phyloP scores from a whole-genome alignment of 129 eudicot species.

The Artemisia annua region DNA sequence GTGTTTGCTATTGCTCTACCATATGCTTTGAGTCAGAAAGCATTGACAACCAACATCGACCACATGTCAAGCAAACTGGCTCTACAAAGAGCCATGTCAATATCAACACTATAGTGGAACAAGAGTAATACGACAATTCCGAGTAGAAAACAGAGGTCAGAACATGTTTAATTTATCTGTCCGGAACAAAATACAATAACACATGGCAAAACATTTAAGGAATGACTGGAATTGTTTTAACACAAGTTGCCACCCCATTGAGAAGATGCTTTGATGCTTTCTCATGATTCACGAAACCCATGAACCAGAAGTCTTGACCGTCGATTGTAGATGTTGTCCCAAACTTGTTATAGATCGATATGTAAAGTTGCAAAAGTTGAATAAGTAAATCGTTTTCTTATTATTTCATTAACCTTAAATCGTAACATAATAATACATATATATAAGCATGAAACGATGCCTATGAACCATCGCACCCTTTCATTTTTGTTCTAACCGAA shows the following conservation, averaged over 20 bases:
- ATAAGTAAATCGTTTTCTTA: no score
- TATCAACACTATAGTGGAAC: neutral
- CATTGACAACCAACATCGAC: neutral
- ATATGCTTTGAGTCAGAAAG: neutral
- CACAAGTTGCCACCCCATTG: constrained; percentile 42
- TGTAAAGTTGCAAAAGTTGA: no score
- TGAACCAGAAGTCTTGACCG: constrained; percentile 89
- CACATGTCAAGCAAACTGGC: neutral
- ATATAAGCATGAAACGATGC: no score
- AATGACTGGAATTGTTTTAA: constrained; percentile 15
- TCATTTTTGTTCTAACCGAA: no score
- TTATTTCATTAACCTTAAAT: no score
- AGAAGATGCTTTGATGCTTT: constrained; percentile 77
- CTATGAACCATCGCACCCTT: no score
- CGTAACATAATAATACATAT: no score
- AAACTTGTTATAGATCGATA: no score
- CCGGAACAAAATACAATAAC: constrained; percentile 3
- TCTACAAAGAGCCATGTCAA: neutral
- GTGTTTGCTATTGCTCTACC: neutral
- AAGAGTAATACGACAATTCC: neutral
- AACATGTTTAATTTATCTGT: neutral
- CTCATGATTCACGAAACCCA: constrained; percentile 89
- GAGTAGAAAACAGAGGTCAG: neutral
- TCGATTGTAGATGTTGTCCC: constrained; percentile 64
- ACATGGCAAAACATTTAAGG: neutral